These are phyloP conservation scores for Rhinocladiella mackenziei DNA, from an alignment of 2,329 filamentous ascomycete species.

Conservation along the genomic window DNA sequence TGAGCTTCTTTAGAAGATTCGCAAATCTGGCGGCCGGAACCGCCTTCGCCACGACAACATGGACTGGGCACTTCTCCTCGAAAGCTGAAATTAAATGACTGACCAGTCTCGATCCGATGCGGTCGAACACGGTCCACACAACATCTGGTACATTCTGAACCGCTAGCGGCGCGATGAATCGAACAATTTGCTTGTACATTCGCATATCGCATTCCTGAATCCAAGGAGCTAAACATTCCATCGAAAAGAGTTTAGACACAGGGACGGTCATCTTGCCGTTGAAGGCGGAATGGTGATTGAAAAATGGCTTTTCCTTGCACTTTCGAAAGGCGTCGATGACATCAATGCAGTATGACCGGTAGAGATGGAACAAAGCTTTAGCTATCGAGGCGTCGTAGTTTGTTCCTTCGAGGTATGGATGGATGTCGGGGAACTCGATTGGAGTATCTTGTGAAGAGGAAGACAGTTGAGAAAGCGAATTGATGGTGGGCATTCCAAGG, in stretches of 20 bases:
- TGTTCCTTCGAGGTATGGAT: constrained; percentile 59
- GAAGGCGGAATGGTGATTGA: constrained; percentile 90
- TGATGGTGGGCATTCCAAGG: constrained; percentile 30
- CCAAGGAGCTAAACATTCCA: constrained; percentile 80
- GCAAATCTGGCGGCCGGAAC: constrained; percentile 86
- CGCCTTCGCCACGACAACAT: constrained; percentile 82
- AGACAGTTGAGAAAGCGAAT: constrained; percentile 46
- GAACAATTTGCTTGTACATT: constrained; percentile 96
- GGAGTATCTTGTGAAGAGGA: constrained; percentile 62
- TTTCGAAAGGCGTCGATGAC: constrained; percentile 92
- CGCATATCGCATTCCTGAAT: constrained; percentile 93
- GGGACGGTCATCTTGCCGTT: constrained; percentile 95
- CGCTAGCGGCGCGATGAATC: constrained; percentile 81
- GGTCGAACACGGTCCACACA: constrained; percentile 80
- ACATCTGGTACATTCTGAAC: constrained; percentile 85
- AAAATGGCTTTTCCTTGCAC: constrained; percentile 95
- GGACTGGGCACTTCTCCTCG: constrained; percentile 73
- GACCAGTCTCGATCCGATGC: constrained; percentile 77
- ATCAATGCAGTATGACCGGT: constrained; percentile 91
- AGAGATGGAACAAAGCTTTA: constrained; percentile 78
- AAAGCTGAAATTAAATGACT: constrained; percentile 80
- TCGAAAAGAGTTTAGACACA: constrained; percentile 84
- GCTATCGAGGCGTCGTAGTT: constrained; percentile 85
- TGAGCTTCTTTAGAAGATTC: constrained; percentile 75
- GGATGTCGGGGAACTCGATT: constrained; percentile 79